Conservation (phyloP, 768 basidiomycete species). For the Russula ochroleuca region DNA sequence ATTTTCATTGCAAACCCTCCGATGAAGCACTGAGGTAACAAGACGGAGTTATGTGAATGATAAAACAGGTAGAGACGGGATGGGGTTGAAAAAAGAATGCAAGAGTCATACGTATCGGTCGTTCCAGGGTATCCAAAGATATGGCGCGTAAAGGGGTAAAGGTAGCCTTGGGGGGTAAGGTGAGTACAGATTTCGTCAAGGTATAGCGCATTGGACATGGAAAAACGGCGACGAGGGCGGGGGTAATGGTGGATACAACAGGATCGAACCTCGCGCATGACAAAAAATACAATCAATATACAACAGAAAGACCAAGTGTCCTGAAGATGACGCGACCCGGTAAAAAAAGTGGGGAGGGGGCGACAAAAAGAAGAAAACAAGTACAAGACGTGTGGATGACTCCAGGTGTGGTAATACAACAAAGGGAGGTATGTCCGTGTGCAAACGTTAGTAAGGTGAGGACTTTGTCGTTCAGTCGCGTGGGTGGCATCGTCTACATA, state of each 20-base stretch:
- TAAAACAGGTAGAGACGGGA: conserved; percentile 22
- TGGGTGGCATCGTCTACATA: conserved; percentile 14
- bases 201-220: conserved; percentile 22
- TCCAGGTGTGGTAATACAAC: conserved; percentile 21
- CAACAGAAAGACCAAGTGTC: conserved; percentile 22
- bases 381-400: conserved; percentile 20
- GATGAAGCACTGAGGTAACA: conserved; percentile 8
- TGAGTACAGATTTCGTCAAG: conserved; percentile 22
- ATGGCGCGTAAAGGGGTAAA: conserved; percentile 9
- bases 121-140: conserved; percentile 26
- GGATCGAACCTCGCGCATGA: conserved; percentile 24
- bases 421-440: conserved; percentile 21
- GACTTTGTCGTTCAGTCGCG: conserved; percentile 9
- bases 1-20: conserved; percentile 19
- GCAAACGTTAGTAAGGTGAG: conserved; percentile 10
- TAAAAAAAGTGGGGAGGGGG: conserved; percentile 11
- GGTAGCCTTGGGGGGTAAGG: conserved; percentile 18
- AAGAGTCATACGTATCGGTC: conserved; percentile 26
- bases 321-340: conserved; percentile 19
- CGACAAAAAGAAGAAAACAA: not conserved
- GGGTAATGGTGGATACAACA: conserved; percentile 24
- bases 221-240: conserved; percentile 1
- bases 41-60: conserved; percentile 19
- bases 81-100: conserved; percentile 13
- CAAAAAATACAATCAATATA: conserved; percentile 27